Conservation (phyloP, 78 protist genomes). For the Monosiga brevicollis region DNA sequence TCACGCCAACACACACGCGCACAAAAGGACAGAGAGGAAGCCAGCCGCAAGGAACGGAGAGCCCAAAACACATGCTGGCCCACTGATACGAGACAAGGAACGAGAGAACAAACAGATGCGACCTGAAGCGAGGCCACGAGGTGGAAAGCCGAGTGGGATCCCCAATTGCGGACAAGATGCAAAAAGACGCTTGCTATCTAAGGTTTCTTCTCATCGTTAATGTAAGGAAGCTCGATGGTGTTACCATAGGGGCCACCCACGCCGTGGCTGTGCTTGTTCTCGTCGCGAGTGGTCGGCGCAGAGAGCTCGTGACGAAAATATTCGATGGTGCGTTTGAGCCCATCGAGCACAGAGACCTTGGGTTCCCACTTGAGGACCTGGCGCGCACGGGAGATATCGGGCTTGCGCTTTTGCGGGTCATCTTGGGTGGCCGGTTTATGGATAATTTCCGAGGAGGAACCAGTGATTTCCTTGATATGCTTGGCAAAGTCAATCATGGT, state of each 20-base stretch:
- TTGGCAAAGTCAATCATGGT: slow-evolving; percentile 51
- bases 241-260: background rate
- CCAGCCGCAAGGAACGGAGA: no score
- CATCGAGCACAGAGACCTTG: slow-evolving; percentile 23
- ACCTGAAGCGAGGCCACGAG: no score
- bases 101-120: no score
- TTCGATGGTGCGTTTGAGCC: slow-evolving; percentile 9
- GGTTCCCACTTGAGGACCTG: slow-evolving; percentile 20
- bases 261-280: background rate
- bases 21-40: no score
- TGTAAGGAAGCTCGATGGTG: background rate
- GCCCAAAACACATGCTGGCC: no score
- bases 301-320: slow-evolving; percentile 16
- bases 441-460: slow-evolving; percentile 13
- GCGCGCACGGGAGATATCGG: slow-evolving; percentile 37
- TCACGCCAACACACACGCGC: no score
- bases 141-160: no score
- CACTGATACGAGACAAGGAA: no score
- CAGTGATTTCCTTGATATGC: background rate
- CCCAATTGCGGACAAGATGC: no score
- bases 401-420: slow-evolving; percentile 52
- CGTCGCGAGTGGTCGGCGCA: background rate
- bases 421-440: slow-evolving; percentile 21
- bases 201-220: background rate
- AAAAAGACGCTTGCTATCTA: no score